A percentile compares a stretch with the other conserved stretches of the same genome.
Evolutionary conservation across 441 rosid genomes (phyloP).

Genomic region (Biscutella laevigata): DNA sequence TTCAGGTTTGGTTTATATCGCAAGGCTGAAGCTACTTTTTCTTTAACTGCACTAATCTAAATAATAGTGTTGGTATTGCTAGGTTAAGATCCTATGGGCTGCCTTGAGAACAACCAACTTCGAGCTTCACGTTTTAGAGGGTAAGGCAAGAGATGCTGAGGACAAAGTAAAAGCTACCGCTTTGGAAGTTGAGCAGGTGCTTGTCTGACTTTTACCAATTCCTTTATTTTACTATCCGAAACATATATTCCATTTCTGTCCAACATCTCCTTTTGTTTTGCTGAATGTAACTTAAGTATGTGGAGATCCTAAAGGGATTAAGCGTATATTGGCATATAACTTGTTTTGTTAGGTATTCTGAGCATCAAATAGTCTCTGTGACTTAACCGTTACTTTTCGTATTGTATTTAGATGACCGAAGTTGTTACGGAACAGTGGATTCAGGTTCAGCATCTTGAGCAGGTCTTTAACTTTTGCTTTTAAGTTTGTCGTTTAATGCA

Average conservation of each 20-base stretch:
- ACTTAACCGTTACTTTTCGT: neutral
- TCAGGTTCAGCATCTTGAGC: constrained; percentile 81
- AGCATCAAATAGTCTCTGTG: neutral
- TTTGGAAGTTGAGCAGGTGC: constrained; percentile 57
- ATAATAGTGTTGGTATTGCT: constrained; percentile 30
- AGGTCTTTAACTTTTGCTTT: constrained; percentile 45
- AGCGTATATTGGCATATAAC: neutral
- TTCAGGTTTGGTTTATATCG: neutral
- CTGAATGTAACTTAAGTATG: neutral
- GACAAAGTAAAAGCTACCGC: constrained; percentile 31
- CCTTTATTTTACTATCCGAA: neutral
- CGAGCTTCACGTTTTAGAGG: constrained; percentile 54
- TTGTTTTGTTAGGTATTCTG: neutral
- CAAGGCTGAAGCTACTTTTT: neutral
- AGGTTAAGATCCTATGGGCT: constrained; percentile 64
- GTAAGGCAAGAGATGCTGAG: constrained; percentile 47
- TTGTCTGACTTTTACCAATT: neutral
- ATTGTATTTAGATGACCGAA: constrained; percentile 44
- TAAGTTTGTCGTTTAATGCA: constrained; percentile 7
- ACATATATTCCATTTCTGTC: no score
- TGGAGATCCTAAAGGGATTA: neutral
- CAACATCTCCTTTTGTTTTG: no score
- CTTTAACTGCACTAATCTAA: constrained; percentile 26
- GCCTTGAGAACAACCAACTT: constrained; percentile 64
- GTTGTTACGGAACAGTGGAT: constrained; percentile 73